Evolutionary conservation across 495 filamentous ascomycete species (phyloP).

Genomic region (Talaromyces proteolyticus): DNA sequence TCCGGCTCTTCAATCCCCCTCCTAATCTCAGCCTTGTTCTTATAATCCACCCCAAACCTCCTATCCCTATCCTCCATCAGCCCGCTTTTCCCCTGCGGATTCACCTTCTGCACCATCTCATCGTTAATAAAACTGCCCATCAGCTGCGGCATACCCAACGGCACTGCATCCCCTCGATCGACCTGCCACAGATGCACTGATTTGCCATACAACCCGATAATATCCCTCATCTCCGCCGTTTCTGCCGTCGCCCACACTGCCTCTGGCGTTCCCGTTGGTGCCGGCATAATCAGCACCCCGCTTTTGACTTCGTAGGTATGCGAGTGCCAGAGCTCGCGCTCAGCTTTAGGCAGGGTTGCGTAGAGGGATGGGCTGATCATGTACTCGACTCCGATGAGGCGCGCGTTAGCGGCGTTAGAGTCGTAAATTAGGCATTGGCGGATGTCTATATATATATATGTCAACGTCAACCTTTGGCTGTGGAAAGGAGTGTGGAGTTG

Average conservation of each 20-base stretch:
- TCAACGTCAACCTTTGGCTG: background rate
- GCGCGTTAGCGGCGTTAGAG: conserved; percentile 53
- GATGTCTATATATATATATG: conserved; percentile 34
- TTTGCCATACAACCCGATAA: conserved; percentile 75
- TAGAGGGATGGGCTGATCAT: conserved; percentile 76
- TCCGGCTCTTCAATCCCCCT: conserved; percentile 50
- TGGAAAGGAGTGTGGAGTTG: background rate
- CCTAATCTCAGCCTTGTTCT: conserved; percentile 58
- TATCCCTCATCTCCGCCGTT: conserved; percentile 70
- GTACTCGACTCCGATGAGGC: conserved; percentile 85
- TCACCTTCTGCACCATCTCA: conserved; percentile 51
- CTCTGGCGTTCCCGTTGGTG: conserved; percentile 32
- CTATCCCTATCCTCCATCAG: conserved; percentile 58
- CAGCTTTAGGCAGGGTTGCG: conserved; percentile 53
- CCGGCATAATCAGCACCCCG: conserved; percentile 82
- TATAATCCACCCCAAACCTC: conserved; percentile 56
- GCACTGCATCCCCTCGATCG: conserved; percentile 71
- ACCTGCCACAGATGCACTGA: conserved; percentile 88
- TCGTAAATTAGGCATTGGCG: conserved; percentile 89
- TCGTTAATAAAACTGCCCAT: conserved; percentile 68
- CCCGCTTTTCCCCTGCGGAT: conserved; percentile 52
- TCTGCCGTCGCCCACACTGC: conserved; percentile 68
- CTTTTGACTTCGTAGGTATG: conserved; percentile 86
- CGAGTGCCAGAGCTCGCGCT: conserved; percentile 72
- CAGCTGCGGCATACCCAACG: conserved; percentile 67